phyloP scores from a whole-genome alignment of 176 grass and related monocot species.

The Dendrocalamus sinicus region DNA sequence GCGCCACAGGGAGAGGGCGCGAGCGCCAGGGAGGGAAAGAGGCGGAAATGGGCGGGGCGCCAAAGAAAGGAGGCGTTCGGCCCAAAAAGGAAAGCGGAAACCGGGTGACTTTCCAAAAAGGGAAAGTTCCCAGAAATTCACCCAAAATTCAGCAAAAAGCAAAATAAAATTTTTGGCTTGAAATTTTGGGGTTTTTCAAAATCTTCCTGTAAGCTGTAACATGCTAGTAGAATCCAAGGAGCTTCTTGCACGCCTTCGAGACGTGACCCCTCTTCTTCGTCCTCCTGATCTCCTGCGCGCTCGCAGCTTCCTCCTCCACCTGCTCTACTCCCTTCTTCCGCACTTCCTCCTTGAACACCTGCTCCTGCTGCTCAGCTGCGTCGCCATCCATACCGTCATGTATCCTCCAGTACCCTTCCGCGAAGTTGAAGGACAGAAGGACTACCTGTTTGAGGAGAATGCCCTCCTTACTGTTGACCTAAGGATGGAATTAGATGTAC shows the following conservation, averaged over 20 bases:
- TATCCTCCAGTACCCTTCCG: constrained; percentile 57
- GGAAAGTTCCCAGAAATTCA: no score
- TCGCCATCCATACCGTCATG: constrained; percentile 42
- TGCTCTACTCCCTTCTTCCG: neutral
- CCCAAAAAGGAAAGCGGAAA: no score
- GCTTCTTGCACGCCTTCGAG: constrained; percentile 49
- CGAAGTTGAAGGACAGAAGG: constrained; percentile 39
- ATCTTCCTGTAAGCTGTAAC: neutral
- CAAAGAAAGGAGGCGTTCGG: no score
- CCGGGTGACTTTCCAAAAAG: no score
- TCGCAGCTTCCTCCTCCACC: neutral
- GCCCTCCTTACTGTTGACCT: constrained; percentile 9
- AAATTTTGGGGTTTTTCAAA: no score
- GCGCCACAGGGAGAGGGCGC: no score
- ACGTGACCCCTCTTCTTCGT: constrained; percentile 26
- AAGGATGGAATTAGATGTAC: no score
- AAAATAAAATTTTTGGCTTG: no score
- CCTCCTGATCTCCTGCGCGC: neutral
- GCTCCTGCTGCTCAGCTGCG: neutral
- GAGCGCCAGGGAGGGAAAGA: no score
- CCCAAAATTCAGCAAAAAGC: no score
- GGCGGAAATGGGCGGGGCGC: no score
- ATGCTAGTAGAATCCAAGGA: constrained; percentile 50
- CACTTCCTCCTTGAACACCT: constrained; percentile 8
- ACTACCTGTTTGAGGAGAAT: constrained; percentile 54